These are phyloP conservation scores for Babesia sp. DNA, from an alignment of 169 alveolate genomes.

Conservation along the genomic window DNA sequence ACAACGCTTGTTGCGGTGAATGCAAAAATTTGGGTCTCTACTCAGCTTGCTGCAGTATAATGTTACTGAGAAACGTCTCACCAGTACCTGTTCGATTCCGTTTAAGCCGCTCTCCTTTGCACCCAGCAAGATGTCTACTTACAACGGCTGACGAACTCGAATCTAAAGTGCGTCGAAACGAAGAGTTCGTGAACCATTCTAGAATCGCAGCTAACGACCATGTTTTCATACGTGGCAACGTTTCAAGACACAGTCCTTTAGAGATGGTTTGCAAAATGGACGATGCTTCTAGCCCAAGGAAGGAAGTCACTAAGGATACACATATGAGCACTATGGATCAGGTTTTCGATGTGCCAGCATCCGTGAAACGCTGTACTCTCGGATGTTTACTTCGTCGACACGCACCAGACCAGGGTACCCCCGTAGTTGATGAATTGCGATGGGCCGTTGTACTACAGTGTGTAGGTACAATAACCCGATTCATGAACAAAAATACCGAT, in stretches of 20 bases:
- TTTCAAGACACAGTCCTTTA: neutral
- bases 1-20: neutral
- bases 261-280: constrained; percentile 9
- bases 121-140: constrained; percentile 5
- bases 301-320: neutral
- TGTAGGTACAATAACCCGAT: neutral
- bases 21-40: constrained; percentile 2
- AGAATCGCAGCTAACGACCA: constrained; percentile 14
- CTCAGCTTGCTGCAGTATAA: constrained; percentile 3
- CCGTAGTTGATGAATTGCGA: constrained; percentile 5
- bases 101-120: neutral
- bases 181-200: constrained; percentile 31
- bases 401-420: neutral
- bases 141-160: constrained; percentile 39
- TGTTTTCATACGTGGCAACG: neutral
- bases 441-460: constrained; percentile 17
- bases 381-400: constrained; percentile 7
- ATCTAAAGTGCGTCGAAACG: constrained; percentile 11
- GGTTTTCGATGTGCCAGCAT: neutral
- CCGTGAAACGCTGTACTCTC: neutral
- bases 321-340: neutral
- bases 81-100: constrained; percentile 2
- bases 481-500: neutral
- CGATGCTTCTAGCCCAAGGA: neutral
- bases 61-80: neutral